Evolutionary conservation across 371 early-diverging fungal genomes (phyloP).

Genomic region (Syncephalastrum sp.): DNA sequence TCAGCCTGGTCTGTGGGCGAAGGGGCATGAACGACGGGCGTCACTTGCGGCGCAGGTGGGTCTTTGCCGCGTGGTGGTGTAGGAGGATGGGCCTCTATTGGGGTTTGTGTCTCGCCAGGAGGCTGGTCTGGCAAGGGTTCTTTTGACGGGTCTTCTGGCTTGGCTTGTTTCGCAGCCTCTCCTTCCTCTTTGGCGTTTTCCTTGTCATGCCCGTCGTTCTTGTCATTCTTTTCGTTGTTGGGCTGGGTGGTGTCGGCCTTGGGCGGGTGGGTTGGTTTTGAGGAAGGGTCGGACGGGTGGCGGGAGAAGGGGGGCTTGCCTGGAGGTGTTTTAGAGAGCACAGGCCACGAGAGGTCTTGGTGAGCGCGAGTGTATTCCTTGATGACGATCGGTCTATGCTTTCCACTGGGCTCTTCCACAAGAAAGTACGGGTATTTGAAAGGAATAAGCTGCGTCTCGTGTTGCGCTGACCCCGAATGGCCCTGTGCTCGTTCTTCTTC

Average conservation of each 20-base stretch:
- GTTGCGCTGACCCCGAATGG: background rate
- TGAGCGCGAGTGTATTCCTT: conserved; percentile 27
- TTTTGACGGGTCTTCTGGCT: too few species aligned
- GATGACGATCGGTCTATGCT: conserved; percentile 35
- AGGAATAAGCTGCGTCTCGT: conserved; percentile 25
- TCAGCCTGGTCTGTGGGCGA: background rate
- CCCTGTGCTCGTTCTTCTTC: conserved; percentile 21
- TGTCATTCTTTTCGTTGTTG: background rate
- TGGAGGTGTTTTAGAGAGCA: conserved; percentile 19
- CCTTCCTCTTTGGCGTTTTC: background rate
- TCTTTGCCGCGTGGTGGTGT: too few species aligned
- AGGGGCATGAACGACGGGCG: too few species aligned
- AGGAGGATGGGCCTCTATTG: background rate
- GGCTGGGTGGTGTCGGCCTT: background rate
- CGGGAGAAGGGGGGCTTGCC: conserved; percentile 27
- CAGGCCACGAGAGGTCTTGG: conserved; percentile 31
- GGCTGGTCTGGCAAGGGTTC: too few species aligned
- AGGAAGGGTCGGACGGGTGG: background rate
- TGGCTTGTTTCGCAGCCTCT: background rate
- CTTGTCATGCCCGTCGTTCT: conserved; percentile 1
- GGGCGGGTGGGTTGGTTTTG: too few species aligned
- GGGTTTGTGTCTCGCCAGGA: too few species aligned
- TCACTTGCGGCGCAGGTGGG: too few species aligned
- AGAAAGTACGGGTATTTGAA: conserved; percentile 34
- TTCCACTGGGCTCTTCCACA: conserved; percentile 43